Percentiles rank a stretch among this genome's conserved stretches.
Conservation (phyloP, 805 yeast species). For the Pichia manshurica region DNA sequence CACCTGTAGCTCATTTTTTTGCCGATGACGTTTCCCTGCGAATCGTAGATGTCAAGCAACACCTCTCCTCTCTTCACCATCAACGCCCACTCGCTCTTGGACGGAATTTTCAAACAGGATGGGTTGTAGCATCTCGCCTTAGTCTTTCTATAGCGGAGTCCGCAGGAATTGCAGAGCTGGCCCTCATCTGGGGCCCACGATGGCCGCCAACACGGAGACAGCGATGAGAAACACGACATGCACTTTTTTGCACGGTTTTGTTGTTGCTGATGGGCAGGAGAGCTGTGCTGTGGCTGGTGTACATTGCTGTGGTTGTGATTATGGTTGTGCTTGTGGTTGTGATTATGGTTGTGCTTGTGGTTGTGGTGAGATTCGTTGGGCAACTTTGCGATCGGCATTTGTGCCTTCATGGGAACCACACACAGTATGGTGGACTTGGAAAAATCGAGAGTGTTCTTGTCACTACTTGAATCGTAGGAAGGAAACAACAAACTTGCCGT, state of each 20-base stretch:
- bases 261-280: constrained; percentile 13
- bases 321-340: neutral
- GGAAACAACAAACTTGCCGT: neutral
- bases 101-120: constrained; percentile 82
- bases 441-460: neutral
- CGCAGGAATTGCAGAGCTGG: constrained; percentile 96
- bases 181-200: constrained; percentile 89
- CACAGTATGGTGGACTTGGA: neutral
- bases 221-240: constrained; percentile 83
- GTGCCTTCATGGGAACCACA: neutral
- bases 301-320: neutral
- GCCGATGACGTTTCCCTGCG: constrained; percentile 8
- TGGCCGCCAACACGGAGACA: constrained; percentile 98
- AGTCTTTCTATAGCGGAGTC: constrained; percentile 89
- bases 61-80: constrained; percentile 69
- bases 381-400: neutral
- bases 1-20: constrained; percentile 39
- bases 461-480: neutral
- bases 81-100: constrained; percentile 90
- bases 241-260: constrained; percentile 47
- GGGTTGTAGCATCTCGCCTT: constrained; percentile 80
- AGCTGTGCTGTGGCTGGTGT: neutral
- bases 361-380: neutral
- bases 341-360: neutral
- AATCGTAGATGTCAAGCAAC: constrained; percentile 18